These are phyloP conservation scores for Gyromitra esculenta DNA, from an alignment of 2,329 filamentous ascomycete species.

Conservation along the genomic window DNA sequence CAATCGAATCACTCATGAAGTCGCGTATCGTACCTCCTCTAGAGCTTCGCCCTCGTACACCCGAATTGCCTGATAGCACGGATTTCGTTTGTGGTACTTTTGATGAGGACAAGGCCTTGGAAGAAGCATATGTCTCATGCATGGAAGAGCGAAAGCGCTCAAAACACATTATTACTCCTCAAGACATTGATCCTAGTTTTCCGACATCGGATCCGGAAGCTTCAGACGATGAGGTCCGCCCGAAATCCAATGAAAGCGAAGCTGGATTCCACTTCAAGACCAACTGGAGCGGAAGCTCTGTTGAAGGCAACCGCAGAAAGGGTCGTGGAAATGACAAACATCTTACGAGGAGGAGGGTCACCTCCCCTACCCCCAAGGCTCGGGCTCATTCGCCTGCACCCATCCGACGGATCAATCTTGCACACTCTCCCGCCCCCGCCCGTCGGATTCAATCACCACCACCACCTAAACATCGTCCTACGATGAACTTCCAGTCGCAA, in stretches of 20 bases:
- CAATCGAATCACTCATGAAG: conserved; percentile 64
- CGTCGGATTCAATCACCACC: conserved; percentile 71
- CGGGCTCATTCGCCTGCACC: conserved; percentile 64
- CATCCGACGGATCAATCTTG: conserved; percentile 66
- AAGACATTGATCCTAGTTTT: conserved; percentile 97
- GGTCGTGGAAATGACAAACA: conserved; percentile 45
- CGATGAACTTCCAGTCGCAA: conserved; percentile 58
- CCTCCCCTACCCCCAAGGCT: conserved; percentile 55
- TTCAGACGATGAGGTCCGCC: conserved; percentile 77
- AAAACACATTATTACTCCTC: conserved; percentile 85
- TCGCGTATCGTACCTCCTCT: conserved; percentile 57
- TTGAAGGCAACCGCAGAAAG: conserved; percentile 49
- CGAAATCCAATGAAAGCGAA: conserved; percentile 66
- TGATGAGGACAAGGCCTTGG: conserved; percentile 93
- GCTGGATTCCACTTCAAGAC: conserved; percentile 46
- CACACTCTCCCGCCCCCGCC: conserved; percentile 61
- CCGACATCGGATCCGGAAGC: conserved; percentile 92
- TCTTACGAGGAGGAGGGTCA: conserved; percentile 18
- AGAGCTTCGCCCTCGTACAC: conserved; percentile 72
- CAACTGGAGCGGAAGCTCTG: conserved; percentile 50
- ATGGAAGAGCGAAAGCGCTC: conserved; percentile 81
- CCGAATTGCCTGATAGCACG: conserved; percentile 93
- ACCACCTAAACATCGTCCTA: conserved; percentile 65
- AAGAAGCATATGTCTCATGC: conserved; percentile 89
- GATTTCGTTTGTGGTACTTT: conserved; percentile 99